Base-by-base conservation (phyloP, 441 rosid species). In the Breynia disticha region DNA sequence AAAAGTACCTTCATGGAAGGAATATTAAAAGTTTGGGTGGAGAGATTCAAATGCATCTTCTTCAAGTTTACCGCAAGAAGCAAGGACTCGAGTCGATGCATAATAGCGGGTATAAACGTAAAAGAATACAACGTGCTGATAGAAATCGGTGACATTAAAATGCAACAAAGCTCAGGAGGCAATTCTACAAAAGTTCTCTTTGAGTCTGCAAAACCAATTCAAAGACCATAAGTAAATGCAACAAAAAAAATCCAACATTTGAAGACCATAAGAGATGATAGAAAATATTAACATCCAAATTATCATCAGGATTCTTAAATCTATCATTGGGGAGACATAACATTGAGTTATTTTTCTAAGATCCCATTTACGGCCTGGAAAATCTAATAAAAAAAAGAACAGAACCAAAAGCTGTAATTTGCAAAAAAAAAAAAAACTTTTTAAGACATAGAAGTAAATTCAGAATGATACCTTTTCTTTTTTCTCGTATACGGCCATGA, bases 81-180 rank as follows among this genome's bases (percentile, higher is more conserved):
- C 75, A 93, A 66, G 54, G 94, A 75, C 75, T 87, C 90, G 28
- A 94, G 56, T 14, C 80, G 85, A 59, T 85, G 81, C 89, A 94
- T 74, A 16, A 87, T 71, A 22, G 87, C 80, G 19, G 97, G 99
- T 51, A 82, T 48, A 59, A 85, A 89, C 11, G 87, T 64, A 60
- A 72, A 94, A 7, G 96, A 67, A 71, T 94, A 89, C 32, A 87
- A 53, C 9, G 90, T 83, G 51, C 67, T 81, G 24, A 76, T 68
- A 41, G 96, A 79, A 63, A 87, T 67, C 2, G 96, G 90, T 43
- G 95, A 72, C 66, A 84, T 62, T 24, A 84, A 37, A 43, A 87
- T 56, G 8, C 47, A 32, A 76, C 97, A 93, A 0, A 93, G 77
- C 57, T 94, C 99, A 56, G 99, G 94, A 50, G 97, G 99, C 83